These are phyloP conservation scores for Apiotrichum siamense DNA, from an alignment of 1,284 basidiomycete genomes.

Conservation along the genomic window DNA sequence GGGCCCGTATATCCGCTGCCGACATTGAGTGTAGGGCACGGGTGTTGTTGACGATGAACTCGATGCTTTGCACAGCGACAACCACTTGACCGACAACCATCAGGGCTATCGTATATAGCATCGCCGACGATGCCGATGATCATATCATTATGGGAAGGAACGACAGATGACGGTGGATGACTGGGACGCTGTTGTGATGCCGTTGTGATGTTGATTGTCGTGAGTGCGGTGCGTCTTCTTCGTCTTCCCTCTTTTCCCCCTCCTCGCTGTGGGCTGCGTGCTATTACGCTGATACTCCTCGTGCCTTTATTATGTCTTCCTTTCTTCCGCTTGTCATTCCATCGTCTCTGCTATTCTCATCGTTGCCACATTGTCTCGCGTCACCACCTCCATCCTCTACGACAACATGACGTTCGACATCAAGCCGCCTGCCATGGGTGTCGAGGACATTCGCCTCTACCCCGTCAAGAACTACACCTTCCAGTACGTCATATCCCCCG, in stretches of 20 bases:
- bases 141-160: too few species aligned
- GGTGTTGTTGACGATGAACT: too few species aligned
- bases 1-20: too few species aligned
- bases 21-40: too few species aligned
- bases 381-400: neutral
- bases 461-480: slow-evolving; percentile 17
- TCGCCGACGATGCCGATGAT: too few species aligned
- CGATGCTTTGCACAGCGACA: too few species aligned
- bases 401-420: neutral
- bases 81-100: too few species aligned
- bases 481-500: slow-evolving; percentile 4
- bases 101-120: too few species aligned
- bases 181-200: too few species aligned
- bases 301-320: neutral
- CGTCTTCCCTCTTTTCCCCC: neutral
- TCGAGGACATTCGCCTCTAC: slow-evolving; percentile 5
- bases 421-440: neutral
- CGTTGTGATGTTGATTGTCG: neutral
- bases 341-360: neutral
- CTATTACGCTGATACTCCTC: too few species aligned
- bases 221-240: neutral
- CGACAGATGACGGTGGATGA: too few species aligned
- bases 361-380: neutral
- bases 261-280: too few species aligned
- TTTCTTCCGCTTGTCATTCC: neutral